phyloP scores from a whole-genome alignment of 257 asterid species.

The Jasminum sambac region DNA sequence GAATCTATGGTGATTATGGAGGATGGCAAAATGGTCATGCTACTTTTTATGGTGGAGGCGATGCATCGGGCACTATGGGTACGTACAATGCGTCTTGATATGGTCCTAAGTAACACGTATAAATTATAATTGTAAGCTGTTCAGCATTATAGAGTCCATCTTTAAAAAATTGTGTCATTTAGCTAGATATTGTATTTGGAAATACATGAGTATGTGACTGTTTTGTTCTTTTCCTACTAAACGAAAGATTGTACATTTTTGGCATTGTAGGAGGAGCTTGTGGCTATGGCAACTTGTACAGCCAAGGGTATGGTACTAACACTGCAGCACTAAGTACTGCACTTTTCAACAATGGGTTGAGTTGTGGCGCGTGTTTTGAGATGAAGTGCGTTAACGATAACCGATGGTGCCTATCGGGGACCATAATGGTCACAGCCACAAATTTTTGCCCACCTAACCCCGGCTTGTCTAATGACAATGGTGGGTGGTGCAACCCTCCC shows the following conservation, averaged over 20 bases:
- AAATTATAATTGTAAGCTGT: too few species aligned
- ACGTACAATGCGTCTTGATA: neutral
- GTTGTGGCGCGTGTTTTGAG: slow-evolving; percentile 82
- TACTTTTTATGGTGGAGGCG: slow-evolving; percentile 61
- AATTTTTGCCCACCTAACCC: slow-evolving; percentile 96
- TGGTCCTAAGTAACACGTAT: neutral
- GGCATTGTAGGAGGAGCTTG: slow-evolving; percentile 82
- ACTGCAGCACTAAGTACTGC: slow-evolving; percentile 94
- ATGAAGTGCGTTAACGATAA: slow-evolving; percentile 55
- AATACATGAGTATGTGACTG: too few species aligned
- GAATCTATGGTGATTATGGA: slow-evolving; percentile 33
- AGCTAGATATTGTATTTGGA: too few species aligned
- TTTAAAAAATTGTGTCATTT: too few species aligned
- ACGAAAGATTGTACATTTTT: neutral
- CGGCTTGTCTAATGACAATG: slow-evolving; percentile 62
- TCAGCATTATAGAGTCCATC: too few species aligned
- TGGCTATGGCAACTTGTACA: slow-evolving; percentile 87
- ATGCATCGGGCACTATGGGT: slow-evolving; percentile 68
- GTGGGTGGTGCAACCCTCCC: slow-evolving; percentile 98
- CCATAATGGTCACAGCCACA: slow-evolving; percentile 79
- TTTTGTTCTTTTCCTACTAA: neutral
- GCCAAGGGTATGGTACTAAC: slow-evolving; percentile 80
- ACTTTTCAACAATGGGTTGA: slow-evolving; percentile 80
- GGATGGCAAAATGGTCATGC: slow-evolving; percentile 58
- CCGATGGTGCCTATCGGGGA: slow-evolving; percentile 62